Evolutionary conservation across 257 asterid genomes (phyloP), one percentile per base, ranked within the genome.

Genomic region (Echites panduratus): DNA sequence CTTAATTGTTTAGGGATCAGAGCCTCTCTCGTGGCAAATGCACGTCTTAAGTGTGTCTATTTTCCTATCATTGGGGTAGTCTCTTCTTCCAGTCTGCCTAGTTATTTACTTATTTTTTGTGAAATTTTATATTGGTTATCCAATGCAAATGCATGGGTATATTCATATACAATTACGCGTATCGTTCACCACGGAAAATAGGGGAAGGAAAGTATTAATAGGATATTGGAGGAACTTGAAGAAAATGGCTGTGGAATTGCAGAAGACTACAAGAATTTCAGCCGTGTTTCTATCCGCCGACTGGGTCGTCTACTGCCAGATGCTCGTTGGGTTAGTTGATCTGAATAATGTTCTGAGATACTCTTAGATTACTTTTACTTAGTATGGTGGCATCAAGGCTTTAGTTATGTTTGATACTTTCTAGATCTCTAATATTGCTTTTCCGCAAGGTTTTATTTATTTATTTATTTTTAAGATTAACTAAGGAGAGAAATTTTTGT

Each of bases 221-320:
- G 9, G 32, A 88, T 89, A 66, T 72, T 91, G 59, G 81, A 79
- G 73, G 64, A 70, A 64, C 82, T 91, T 54, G 47, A 79, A 45
- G 74, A 66, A 48, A 89, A 75, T 78, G 86, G 90, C 17, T 79
- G 77, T 75, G 89, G 80, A 65, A 80, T 68, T 57, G 20, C 79
- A 62, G 91, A 87, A 82, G 82, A 78, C 85, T 91, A 63, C 63
- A 87, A 82, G 73, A 81, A 75, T 66, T 87, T 85, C 65, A 85
- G 93, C 67, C 95, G 86, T 14, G 93, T 91, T 27, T 84, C 95
- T 57, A 77, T 91, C 38, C 82, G 97, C 53, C 80, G 97, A 78
- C 72, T 91, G 83, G 97, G 97, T 65, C 97, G 96, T 64, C 83
- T 91, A 68, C 92, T 91, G 74, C 97, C 97, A 27, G 97, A 91